Evolutionary conservation across 2,329 filamentous ascomycete species (phyloP).

Genomic region (Intubia oerlemansii): DNA sequence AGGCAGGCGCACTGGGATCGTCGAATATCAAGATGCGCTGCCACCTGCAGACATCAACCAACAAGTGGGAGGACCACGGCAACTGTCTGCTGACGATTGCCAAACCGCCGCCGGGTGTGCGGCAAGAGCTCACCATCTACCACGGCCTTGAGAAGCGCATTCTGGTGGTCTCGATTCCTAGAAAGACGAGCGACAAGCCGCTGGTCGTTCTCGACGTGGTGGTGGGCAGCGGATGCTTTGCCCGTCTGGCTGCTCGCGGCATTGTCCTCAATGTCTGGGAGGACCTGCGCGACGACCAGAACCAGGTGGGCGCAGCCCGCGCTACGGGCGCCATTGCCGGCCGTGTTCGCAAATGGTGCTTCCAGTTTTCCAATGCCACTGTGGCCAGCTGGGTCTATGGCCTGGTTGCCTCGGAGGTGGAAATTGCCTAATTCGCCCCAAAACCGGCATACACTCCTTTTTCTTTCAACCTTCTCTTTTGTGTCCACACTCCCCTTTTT

Average conservation of each 20-base stretch:
- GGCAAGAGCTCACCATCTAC: constrained; percentile 34
- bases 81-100: constrained; percentile 68
- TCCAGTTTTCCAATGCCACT: constrained; percentile 31
- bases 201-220: constrained; percentile 63
- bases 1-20: constrained; percentile 45
- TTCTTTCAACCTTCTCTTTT: no score
- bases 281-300: constrained; percentile 42
- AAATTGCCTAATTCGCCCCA: constrained; percentile 2
- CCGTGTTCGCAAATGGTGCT: constrained; percentile 41
- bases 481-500: no score
- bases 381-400: constrained; percentile 34
- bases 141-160: constrained; percentile 68
- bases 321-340: constrained; percentile 29
- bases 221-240: constrained; percentile 66
- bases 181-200: constrained; percentile 31
- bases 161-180: constrained; percentile 50
- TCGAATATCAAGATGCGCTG: constrained; percentile 72
- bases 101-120: constrained; percentile 42
- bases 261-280: constrained; percentile 84
- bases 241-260: constrained; percentile 61
- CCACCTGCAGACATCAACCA: constrained; percentile 53
- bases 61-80: constrained; percentile 84
- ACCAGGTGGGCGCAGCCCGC: constrained; percentile 29
- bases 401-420: constrained; percentile 35
- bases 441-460: no score